Base-by-base conservation (phyloP, 768 basidiomycete genomes). In the Collybia sordida region DNA sequence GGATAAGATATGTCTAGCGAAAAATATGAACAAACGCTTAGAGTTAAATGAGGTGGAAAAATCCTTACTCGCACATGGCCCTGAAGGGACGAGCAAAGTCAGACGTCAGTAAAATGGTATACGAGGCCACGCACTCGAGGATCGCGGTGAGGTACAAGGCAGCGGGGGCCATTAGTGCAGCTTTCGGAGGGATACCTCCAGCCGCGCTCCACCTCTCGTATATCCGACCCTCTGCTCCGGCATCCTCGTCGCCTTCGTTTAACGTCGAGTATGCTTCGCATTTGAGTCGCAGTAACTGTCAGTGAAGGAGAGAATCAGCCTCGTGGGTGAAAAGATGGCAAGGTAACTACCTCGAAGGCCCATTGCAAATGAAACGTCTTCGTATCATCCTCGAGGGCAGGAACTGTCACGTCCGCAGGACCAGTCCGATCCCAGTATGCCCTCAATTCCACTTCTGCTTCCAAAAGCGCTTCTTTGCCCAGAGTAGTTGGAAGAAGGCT, bases 91-190 rank as follows among this genome's bases (percentile, higher is more conserved):
- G 11, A 31, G 14, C 31, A 49, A 55, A 53, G 57, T 70, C 47
- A 70, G 62, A 59, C 59, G 52, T 54, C 53, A 55, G 54, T 47
- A 57, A 51, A 49, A 47, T 47, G 52, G 49, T 38, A 60, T 53
- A 35, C 50, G 45, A 55, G 58, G 45, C 48, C 50, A 80, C 93
- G 73, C 67, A 95, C 93, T 97, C 94, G 24, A 97, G 74, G 55
- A 96, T 90, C 6, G 93, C 93, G 2, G 94, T 95, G 44, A 95
- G 77, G 74, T 95, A 97, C 38, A 97, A 64, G 17, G 91, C 86
- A 25, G 93, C 90, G 3, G 92, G 92, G 7, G 87, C 84, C 21
- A 94, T 66, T 7, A 88, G 75, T 6, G 77, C 65, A 17, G 79
- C 65, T 44, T 74, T 79, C 17, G 83, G 81, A 25, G 82, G 71